Evolutionary conservation across 1,284 basidiomycete genomes (phyloP).

Genomic region (Neonothopanus nambi): DNA sequence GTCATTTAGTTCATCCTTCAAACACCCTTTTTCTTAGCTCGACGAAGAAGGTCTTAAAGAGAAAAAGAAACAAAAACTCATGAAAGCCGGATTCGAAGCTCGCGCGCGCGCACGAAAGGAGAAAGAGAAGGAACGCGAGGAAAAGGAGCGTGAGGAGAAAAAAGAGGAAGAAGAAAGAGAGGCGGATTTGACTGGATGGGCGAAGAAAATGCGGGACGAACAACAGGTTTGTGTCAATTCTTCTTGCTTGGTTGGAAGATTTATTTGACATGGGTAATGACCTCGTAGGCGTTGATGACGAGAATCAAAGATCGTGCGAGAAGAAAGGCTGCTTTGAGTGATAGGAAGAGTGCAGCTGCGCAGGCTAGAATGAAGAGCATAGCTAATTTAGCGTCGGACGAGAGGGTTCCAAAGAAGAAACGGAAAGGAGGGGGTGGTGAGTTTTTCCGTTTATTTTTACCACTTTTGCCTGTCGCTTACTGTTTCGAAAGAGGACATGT

Average conservation of each 20-base stretch:
- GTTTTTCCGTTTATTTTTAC: not conserved
- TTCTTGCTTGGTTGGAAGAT: not conserved
- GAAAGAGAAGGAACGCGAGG: slow-evolving; percentile 82
- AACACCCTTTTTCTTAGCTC: slow-evolving; percentile 46
- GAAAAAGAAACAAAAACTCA: slow-evolving; percentile 89
- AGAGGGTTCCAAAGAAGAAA: slow-evolving; percentile 73
- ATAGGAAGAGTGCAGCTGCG: slow-evolving; percentile 92
- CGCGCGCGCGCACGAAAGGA: slow-evolving; percentile 84
- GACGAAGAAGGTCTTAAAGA: slow-evolving; percentile 94
- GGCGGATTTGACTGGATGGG: slow-evolving; percentile 73
- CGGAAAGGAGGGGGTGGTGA: slow-evolving; percentile 10
- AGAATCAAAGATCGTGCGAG: slow-evolving; percentile 87
- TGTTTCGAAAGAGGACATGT: slow-evolving; percentile 76
- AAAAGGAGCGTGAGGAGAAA: slow-evolving; percentile 69
- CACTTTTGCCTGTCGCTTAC: slow-evolving; percentile 4
- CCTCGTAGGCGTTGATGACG: slow-evolving; percentile 67
- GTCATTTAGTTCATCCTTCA: not conserved
- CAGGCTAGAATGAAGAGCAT: slow-evolving; percentile 99
- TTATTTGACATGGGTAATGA: not conserved
- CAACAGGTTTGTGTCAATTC: slow-evolving; percentile 63
- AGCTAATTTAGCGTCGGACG: slow-evolving; percentile 86
- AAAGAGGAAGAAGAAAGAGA: slow-evolving; percentile 81
- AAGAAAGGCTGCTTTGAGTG: slow-evolving; percentile 81
- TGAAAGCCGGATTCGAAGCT: slow-evolving; percentile 96
- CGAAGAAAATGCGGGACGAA: slow-evolving; percentile 66